Evolutionary conservation across 148 eudicot species (phyloP).

Genomic region (Pouteria glomerata): DNA sequence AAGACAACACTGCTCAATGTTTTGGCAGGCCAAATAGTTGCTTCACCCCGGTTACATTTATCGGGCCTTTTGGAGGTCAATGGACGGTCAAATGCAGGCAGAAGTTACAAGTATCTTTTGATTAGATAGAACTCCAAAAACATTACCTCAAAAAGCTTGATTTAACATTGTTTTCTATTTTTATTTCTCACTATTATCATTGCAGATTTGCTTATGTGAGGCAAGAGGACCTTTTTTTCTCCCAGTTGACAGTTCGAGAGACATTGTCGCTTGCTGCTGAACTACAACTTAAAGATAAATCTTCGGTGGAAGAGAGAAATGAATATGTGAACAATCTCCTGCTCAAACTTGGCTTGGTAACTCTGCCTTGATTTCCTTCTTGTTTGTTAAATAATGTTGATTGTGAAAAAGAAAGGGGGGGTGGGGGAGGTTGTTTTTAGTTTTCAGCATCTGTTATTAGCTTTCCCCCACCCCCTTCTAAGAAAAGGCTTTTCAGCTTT

Average conservation of each 20-base stretch:
- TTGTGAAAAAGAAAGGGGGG: no score
- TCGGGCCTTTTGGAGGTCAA: constrained; percentile 92
- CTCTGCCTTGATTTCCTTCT: constrained; percentile 17
- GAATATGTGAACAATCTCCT: constrained; percentile 79
- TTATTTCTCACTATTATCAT: constrained; percentile 9
- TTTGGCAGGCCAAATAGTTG: constrained; percentile 69
- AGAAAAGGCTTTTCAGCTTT: not conserved
- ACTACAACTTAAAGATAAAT: constrained; percentile 77
- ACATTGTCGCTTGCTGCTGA: constrained; percentile 93
- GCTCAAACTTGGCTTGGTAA: constrained; percentile 87
- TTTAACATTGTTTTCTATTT: not conserved
- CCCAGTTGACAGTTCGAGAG: constrained; percentile 96
- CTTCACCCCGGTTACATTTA: constrained; percentile 71
- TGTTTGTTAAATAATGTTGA: not conserved
- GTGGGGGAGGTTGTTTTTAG: no score
- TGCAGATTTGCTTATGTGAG: constrained; percentile 86
- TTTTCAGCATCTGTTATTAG: no score
- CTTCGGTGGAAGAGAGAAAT: constrained; percentile 72
- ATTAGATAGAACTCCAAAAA: not conserved
- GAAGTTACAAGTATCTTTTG: constrained; percentile 58
- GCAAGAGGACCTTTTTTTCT: constrained; percentile 97
- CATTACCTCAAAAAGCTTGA: not conserved
- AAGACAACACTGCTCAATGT: constrained; percentile 95
- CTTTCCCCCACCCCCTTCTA: not conserved
- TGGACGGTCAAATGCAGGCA: constrained; percentile 56